Evolutionary conservation across 1,284 basidiomycete species (phyloP), one percentile per base, ranked within the genome.

Genomic region (Anthracocystis walkeri): DNA sequence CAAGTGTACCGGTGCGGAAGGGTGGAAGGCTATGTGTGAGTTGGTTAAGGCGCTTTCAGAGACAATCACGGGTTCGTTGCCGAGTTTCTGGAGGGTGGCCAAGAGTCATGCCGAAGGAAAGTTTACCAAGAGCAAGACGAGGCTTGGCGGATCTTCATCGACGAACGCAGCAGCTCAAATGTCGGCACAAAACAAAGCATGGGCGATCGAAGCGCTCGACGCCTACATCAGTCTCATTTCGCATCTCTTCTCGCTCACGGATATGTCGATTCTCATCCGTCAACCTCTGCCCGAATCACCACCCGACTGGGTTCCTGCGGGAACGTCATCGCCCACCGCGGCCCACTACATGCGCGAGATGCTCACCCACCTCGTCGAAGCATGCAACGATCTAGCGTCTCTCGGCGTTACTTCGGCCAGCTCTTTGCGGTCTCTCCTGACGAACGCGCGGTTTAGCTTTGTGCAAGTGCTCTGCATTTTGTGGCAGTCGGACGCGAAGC

Each of bases 51-150:
- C 86, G 56, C 75, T 89, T 14, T 88, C 87, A 6, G 87, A 89
- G 44, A 87, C 88, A 49, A 81, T 90, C 7, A 73, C 87, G 1
- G 83, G 86, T 21, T 89, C 91, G 1, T 88, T 99, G 49, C 94
- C 95, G 3, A 93, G 90, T 77, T 98, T 97, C 86, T 97, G 95
- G 94, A 91, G 91, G 78, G 93, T 99, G 46, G 92, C 93, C 1
- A 93, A 91, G 85, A 90, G 90, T 16, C 96, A 95, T 84, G 90
- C 95, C 86, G 94, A 97, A 48, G 80, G 80, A 20, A 78, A 79
- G 27, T 76, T 78, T 27, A 54, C 45, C 25, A 79, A 76, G 51
- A 40, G 29, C 56, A 64, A 63, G 27, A 44, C 54, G 12, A 25
- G 60, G 18, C 14, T 25, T 2, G 55, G 55, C 18, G 56, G 23